Evolutionary conservation across 306 rosid genomes (phyloP).

Genomic region (Quercus gilva): DNA sequence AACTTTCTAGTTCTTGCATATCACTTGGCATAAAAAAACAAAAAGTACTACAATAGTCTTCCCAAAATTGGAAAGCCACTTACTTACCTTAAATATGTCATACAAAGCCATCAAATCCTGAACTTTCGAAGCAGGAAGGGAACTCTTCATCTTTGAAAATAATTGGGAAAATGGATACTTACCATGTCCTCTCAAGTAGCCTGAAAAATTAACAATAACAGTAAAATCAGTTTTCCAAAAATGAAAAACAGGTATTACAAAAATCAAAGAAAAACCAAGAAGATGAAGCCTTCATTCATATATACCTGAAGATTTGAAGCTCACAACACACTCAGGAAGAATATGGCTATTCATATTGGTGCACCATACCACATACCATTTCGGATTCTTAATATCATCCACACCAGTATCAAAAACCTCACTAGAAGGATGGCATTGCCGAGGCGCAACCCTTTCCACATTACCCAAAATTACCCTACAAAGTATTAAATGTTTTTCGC

Average conservation of each 20-base stretch:
- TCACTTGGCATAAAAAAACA: neutral
- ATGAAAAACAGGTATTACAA: neutral
- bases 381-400: conserved; percentile 50
- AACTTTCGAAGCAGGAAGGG: conserved; percentile 40
- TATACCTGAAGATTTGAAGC: conserved; percentile 48
- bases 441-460: conserved; percentile 50
- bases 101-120: conserved; percentile 31
- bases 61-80: neutral
- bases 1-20: neutral
- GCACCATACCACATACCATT: conserved; percentile 56
- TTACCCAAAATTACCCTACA: conserved; percentile 64
- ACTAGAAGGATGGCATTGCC: conserved; percentile 44
- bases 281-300: neutral
- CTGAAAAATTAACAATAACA: conserved; percentile 19
- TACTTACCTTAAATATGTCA: conserved; percentile 33
- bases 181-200: conserved; percentile 11
- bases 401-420: conserved; percentile 49
- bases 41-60: neutral
- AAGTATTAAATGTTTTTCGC: conserved; percentile 46
- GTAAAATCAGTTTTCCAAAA: conserved; percentile 7
- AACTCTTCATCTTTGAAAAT: conserved; percentile 36
- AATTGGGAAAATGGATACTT: conserved; percentile 22
- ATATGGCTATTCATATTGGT: conserved; percentile 50
- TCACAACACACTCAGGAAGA: conserved; percentile 58
- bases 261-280: neutral